A percentile compares a stretch with the other conserved stretches of the same genome.
phyloP scores from a whole-genome alignment of 192 early-diverging fungal genomes.

The Chytriomyces hyalinus region DNA sequence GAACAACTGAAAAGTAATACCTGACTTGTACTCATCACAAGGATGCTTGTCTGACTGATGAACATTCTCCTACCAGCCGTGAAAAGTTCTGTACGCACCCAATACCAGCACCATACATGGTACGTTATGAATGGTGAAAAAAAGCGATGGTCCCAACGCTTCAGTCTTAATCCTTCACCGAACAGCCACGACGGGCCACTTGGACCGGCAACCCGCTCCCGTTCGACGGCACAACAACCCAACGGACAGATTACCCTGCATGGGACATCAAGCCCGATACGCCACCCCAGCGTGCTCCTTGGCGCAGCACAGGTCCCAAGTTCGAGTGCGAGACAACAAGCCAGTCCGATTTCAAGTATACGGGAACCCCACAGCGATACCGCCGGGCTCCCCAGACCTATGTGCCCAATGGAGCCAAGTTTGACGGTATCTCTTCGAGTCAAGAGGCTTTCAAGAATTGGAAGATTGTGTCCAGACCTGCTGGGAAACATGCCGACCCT shows the following conservation, averaged over 20 bases:
- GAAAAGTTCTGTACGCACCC: slow-evolving; percentile 48
- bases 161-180: background rate
- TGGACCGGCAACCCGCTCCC: slow-evolving; percentile 42
- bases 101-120: slow-evolving; percentile 41
- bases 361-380: slow-evolving; percentile 36
- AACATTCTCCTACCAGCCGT: slow-evolving; percentile 37
- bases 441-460: slow-evolving; percentile 46
- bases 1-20: slow-evolving; percentile 52
- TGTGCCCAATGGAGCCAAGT: slow-evolving; percentile 44
- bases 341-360: slow-evolving; percentile 39
- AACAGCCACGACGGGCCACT: slow-evolving; percentile 36
- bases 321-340: slow-evolving; percentile 53
- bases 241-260: slow-evolving; percentile 49
- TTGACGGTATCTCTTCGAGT: slow-evolving; percentile 47
- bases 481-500: slow-evolving; percentile 28
- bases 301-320: slow-evolving; percentile 38
- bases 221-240: slow-evolving; percentile 50
- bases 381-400: slow-evolving; percentile 38
- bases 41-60: background rate
- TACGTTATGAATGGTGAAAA: slow-evolving; percentile 2
- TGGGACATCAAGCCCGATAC: slow-evolving; percentile 36
- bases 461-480: slow-evolving; percentile 38
- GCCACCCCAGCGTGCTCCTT: slow-evolving; percentile 8
- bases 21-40: background rate
- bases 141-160: slow-evolving; percentile 10